Conservation (phyloP, 495 filamentous ascomycete species). For the Podospora pseudoanserina region DNA sequence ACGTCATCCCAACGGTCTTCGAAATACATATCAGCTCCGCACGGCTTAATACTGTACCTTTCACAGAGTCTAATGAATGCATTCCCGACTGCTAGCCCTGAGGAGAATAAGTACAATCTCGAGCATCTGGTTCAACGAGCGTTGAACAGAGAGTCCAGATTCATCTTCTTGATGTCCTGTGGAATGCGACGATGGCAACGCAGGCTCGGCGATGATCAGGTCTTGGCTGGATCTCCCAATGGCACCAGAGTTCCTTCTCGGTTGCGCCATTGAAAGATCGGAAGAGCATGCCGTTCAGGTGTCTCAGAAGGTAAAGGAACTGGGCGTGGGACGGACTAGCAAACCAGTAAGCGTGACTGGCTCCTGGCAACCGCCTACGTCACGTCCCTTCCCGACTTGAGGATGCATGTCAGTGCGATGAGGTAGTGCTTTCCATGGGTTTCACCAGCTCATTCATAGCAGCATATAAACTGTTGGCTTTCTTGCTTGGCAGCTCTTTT, state of each 20-base stretch:
- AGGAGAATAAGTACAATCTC: background rate
- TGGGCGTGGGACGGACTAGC: background rate
- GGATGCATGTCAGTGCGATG: slow-evolving; percentile 8
- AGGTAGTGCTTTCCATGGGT: background rate
- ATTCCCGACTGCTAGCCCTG: background rate
- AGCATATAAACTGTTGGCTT: background rate
- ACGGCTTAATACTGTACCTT: background rate
- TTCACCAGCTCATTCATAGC: background rate
- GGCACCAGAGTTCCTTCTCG: background rate
- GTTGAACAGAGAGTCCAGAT: background rate
- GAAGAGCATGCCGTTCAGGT: background rate
- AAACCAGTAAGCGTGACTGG: background rate
- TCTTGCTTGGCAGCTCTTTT: slow-evolving; percentile 1
- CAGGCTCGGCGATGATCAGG: background rate
- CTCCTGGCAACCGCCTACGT: background rate
- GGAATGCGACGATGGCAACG: background rate
- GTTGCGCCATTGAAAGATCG: background rate
- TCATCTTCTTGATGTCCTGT: background rate
- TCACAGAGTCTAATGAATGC: background rate
- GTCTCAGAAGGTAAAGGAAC: background rate
- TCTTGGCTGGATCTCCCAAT: background rate
- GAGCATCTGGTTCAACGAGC: background rate
- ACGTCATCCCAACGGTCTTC: background rate
- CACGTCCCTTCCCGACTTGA: background rate
- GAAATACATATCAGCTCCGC: background rate